Conservation (phyloP, 169 alveolate genomes). For the Eimeria necatrix region DNA sequence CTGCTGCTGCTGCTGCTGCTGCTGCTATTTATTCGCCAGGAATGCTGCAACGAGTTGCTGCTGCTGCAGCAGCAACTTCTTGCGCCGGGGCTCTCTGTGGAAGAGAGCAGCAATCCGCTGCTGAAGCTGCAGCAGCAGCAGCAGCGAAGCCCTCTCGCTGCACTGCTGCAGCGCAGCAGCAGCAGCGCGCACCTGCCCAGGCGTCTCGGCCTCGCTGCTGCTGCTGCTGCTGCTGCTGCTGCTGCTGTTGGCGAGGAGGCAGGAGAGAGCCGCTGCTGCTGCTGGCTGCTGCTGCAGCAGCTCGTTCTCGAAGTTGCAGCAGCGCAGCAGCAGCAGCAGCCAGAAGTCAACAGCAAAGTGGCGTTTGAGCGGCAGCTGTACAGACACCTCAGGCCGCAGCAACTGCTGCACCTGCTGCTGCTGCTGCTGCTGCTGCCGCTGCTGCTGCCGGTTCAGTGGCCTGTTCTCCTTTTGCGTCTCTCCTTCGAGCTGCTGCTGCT, state of each 20-base stretch:
- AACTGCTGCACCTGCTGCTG: slow-evolving; percentile 32
- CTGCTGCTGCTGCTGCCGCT: too few relatives aligned
- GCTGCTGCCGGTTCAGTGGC: too few relatives aligned
- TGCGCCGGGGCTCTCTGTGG: slow-evolving; percentile 13
- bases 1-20: slow-evolving; percentile 47
- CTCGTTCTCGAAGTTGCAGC: slow-evolving; percentile 53
- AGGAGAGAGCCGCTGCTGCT: slow-evolving; percentile 42
- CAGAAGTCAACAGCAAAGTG: slow-evolving; percentile 14
- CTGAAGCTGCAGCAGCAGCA: slow-evolving; percentile 52
- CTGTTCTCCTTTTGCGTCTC: slow-evolving; percentile 33
- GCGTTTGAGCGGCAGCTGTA: background rate
- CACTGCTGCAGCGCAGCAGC: slow-evolving; percentile 51
- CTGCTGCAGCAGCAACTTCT: slow-evolving; percentile 41
- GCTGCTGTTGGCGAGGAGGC: slow-evolving; percentile 45
- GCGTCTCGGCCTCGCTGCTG: background rate
- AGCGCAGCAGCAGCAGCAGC: slow-evolving; percentile 51
- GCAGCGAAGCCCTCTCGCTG: slow-evolving; percentile 33
- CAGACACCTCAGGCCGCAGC: slow-evolving; percentile 47
- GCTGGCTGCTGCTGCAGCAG: slow-evolving; percentile 31
- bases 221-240: background rate
- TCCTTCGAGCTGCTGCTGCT: too few relatives aligned
- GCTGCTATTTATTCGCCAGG: background rate
- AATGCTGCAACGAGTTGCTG: slow-evolving; percentile 60
- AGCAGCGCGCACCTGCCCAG: slow-evolving; percentile 43
- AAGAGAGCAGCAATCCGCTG: background rate